These are phyloP conservation scores for Saccharomyces paradoxus DNA, from an alignment of 805 yeast species.

Conservation along the genomic window DNA sequence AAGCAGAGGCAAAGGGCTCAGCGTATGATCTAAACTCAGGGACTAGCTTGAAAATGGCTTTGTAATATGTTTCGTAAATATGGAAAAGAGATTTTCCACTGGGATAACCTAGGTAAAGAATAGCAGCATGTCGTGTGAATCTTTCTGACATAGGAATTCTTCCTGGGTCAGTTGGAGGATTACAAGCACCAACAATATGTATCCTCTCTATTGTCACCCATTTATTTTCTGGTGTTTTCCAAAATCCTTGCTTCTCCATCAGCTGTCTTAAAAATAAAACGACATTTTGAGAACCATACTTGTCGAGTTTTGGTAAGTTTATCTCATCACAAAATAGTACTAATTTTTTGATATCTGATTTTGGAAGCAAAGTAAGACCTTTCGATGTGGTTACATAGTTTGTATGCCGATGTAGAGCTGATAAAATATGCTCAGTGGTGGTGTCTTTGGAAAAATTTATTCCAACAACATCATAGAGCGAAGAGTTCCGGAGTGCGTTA, in stretches of 20 bases:
- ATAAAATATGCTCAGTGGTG: constrained; percentile 49
- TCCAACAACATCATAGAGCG: constrained; percentile 52
- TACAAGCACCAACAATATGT: constrained; percentile 92
- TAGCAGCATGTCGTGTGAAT: constrained; percentile 56
- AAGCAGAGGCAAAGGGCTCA: constrained; percentile 47
- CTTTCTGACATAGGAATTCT: constrained; percentile 50
- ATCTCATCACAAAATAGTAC: constrained; percentile 89
- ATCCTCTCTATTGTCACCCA: constrained; percentile 64
- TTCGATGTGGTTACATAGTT: constrained; percentile 42
- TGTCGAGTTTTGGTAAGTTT: constrained; percentile 67
- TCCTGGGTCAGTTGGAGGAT: constrained; percentile 78
- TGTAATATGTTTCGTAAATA: constrained; percentile 55
- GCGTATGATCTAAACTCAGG: constrained; percentile 55
- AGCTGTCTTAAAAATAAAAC: constrained; percentile 68
- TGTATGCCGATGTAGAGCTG: constrained; percentile 67
- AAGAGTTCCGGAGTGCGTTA: constrained; percentile 52
- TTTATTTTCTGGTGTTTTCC: constrained; percentile 48
- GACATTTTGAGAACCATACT: constrained; percentile 64
- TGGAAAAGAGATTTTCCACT: constrained; percentile 49
- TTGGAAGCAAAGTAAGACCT: constrained; percentile 54
- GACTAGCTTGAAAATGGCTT: constrained; percentile 48
- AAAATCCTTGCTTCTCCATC: constrained; percentile 67
- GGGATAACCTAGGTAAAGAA: constrained; percentile 77
- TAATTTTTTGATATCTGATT: constrained; percentile 54
- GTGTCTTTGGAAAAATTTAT: constrained; percentile 82